Evolutionary conservation across 2,329 filamentous ascomycete species (phyloP).

Genomic region (Trichoderma simmonsii): DNA sequence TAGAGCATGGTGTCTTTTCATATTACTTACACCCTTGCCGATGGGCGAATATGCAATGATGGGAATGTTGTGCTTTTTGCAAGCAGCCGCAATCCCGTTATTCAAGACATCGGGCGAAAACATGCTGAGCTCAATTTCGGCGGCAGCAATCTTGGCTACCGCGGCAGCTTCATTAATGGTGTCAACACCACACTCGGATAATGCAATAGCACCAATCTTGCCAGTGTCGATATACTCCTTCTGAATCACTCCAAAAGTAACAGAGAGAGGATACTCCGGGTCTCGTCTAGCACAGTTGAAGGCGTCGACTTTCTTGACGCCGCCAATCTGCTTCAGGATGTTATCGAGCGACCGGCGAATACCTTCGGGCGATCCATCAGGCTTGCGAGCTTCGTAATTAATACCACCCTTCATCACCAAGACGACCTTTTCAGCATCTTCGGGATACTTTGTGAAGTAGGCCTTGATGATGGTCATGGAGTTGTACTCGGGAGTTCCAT

Average conservation of each 20-base stretch:
- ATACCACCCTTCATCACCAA: conserved; percentile 60
- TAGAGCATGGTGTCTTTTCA: background rate
- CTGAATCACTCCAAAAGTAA: conserved; percentile 43
- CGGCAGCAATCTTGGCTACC: conserved; percentile 42
- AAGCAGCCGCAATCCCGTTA: conserved; percentile 54
- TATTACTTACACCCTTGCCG: conserved; percentile 29
- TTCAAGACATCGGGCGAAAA: conserved; percentile 46
- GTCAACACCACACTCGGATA: conserved; percentile 49
- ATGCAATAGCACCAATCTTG: conserved; percentile 49
- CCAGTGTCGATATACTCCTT: conserved; percentile 51
- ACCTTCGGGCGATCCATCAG: conserved; percentile 52
- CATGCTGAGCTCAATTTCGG: conserved; percentile 56
- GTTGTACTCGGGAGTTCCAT: conserved; percentile 58
- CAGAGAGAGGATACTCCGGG: conserved; percentile 42
- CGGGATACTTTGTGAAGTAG: conserved; percentile 62
- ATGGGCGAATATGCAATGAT: conserved; percentile 60
- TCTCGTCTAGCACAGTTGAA: conserved; percentile 61
- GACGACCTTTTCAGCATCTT: conserved; percentile 59
- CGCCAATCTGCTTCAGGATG: conserved; percentile 47
- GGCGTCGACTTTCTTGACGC: conserved; percentile 57
- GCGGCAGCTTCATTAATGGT: conserved; percentile 49
- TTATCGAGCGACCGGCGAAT: conserved; percentile 58
- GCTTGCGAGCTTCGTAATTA: conserved; percentile 28
- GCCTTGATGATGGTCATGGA: conserved; percentile 56
- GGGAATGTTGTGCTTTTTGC: conserved; percentile 63